Evolutionary conservation across 2,329 filamentous ascomycete species (phyloP).

Genomic region (Coniochaeta prunicola): DNA sequence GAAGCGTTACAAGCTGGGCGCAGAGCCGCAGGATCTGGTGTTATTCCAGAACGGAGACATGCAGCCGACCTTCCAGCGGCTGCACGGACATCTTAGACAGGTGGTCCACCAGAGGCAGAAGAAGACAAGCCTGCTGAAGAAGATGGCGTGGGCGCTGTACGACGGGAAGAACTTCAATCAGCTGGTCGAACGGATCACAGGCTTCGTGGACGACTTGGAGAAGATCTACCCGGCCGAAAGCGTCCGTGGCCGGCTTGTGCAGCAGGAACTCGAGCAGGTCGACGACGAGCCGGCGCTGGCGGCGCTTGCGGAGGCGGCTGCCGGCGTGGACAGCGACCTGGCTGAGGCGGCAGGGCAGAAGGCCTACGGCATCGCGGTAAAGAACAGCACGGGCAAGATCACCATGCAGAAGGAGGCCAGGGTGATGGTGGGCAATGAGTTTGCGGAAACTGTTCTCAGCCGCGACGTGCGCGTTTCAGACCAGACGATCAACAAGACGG

Average conservation of each 20-base stretch:
- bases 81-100: conserved; percentile 2
- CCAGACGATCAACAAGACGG: background rate
- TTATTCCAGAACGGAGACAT: conserved; percentile 2
- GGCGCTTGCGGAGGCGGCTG: background rate
- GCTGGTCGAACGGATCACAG: conserved; percentile 14
- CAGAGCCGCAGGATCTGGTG: conserved; percentile 5
- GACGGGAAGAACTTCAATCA: conserved; percentile 13
- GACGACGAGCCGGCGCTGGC: conserved; percentile 7
- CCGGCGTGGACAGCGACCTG: conserved; percentile 1
- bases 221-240: conserved; percentile 13
- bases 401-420: background rate
- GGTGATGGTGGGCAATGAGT: background rate
- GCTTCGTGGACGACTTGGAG: conserved; percentile 18
- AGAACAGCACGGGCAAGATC: background rate
- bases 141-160: conserved; percentile 16
- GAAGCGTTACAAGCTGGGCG: conserved; percentile 14
- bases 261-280: conserved; percentile 16
- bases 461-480: background rate
- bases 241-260: conserved; percentile 8
- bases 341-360: background rate
- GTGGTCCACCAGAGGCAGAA: conserved; percentile 10
- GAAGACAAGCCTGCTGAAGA: conserved; percentile 11
- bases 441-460: background rate
- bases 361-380: background rate
- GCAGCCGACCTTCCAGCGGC: background rate